Conservation (phyloP, 257 asterid genomes). For the Penstemon eatonii region DNA sequence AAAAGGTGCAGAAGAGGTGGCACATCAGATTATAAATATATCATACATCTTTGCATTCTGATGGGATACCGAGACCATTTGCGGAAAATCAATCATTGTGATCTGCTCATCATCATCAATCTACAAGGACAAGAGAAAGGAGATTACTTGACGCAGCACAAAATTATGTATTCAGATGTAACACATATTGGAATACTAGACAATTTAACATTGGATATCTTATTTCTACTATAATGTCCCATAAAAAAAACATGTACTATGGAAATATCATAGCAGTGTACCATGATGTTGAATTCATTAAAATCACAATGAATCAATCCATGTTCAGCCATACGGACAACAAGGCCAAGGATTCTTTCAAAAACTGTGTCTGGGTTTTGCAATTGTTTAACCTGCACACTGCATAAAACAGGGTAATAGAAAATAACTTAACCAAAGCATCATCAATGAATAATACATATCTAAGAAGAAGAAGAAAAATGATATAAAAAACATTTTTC, state of each 20-base stretch:
- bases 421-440: conserved; percentile 22
- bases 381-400: conserved; percentile 92
- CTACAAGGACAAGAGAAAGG: conserved; percentile 38
- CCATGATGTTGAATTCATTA: conserved; percentile 95
- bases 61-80: conserved; percentile 96
- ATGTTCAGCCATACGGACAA: conserved; percentile 91
- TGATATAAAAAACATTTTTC: not conserved
- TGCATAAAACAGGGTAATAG: conserved; percentile 31
- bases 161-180: conserved; percentile 7
- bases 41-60: conserved; percentile 82
- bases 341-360: conserved; percentile 74
- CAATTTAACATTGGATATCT: not conserved
- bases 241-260: conserved; percentile 14
- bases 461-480: not conserved
- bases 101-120: conserved; percentile 92
- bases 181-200: not conserved
- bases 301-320: conserved; percentile 98
- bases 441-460: conserved; percentile 6
- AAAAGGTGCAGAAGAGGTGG: not conserved
- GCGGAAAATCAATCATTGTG: conserved; percentile 94
- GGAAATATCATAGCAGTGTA: conserved; percentile 34
- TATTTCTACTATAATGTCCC: too few relatives aligned
- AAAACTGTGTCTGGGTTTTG: conserved; percentile 74
- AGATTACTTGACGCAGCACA: conserved; percentile 29
- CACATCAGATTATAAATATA: conserved; percentile 1